Conservation (phyloP, 1,284 basidiomycete genomes). For the Xerocomus nothofagi region DNA sequence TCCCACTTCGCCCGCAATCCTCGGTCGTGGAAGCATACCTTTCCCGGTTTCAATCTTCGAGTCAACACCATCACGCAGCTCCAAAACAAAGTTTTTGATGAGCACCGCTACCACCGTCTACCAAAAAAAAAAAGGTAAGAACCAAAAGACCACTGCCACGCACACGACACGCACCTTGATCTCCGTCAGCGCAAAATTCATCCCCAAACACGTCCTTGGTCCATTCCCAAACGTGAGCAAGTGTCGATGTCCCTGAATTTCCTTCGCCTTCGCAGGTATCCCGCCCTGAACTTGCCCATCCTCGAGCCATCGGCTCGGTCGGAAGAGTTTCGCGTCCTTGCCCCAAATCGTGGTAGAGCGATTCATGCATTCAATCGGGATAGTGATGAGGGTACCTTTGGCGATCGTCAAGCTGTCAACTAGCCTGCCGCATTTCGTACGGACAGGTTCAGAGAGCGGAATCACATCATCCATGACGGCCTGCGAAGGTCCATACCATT, state of each 20-base stretch:
- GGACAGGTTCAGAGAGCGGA: too few species aligned
- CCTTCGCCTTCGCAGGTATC: constrained; percentile 31
- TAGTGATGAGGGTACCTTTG: constrained; percentile 44
- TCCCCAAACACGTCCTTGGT: constrained; percentile 43
- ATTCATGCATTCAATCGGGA: constrained; percentile 48
- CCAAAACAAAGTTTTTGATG: constrained; percentile 24
- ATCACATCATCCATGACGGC: too few species aligned
- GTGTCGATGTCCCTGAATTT: constrained; percentile 42
- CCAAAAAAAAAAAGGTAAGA: too few species aligned
- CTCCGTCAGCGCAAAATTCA: constrained; percentile 41
- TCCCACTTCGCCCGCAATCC: constrained; percentile 25
- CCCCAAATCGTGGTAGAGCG: constrained; percentile 49
- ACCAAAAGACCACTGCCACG: too few species aligned
- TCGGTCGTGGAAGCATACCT: constrained; percentile 22
- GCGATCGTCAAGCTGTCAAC: constrained; percentile 42
- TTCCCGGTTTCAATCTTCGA: constrained; percentile 18
- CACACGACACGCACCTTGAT: constrained; percentile 55
- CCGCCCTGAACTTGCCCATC: constrained; percentile 4
- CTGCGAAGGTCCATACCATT: too few species aligned
- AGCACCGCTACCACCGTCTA: constrained; percentile 23
- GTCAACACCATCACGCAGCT: constrained; percentile 19
- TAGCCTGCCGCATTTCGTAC: too few species aligned
- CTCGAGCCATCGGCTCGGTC: constrained; percentile 40
- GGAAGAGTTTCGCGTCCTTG: constrained; percentile 36
- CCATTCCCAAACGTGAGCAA: constrained; percentile 44